Conservation (phyloP, 768 basidiomycete genomes). For the Sarcodon aspratus region DNA sequence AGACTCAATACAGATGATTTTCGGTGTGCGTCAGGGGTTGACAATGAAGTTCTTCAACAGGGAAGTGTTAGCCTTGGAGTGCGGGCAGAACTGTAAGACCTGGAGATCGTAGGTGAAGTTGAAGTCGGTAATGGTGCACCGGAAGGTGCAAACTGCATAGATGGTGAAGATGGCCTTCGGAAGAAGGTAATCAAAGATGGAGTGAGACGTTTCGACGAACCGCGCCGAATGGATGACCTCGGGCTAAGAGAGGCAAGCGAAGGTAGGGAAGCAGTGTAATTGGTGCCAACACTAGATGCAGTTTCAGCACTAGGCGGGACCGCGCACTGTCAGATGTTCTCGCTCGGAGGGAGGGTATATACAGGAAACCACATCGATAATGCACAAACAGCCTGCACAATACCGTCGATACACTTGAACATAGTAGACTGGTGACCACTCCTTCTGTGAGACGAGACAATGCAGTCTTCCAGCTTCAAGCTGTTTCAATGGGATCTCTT, state of each 20-base stretch:
- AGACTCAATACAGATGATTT: slow-evolving; percentile 78
- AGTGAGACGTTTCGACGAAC: slow-evolving; percentile 72
- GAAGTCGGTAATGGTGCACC: slow-evolving; percentile 13
- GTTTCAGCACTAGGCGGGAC: slow-evolving; percentile 57
- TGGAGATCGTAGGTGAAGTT: slow-evolving; percentile 30
- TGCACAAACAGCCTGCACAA: slow-evolving; percentile 8
- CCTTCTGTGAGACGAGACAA: no score
- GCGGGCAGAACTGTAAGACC: slow-evolving; percentile 24
- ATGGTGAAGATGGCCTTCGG: slow-evolving; percentile 83
- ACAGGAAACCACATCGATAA: background rate
- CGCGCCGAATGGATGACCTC: slow-evolving; percentile 53
- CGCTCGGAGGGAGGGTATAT: slow-evolving; percentile 11
- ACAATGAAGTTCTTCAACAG: slow-evolving; percentile 44
- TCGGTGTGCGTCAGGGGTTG: slow-evolving; percentile 52
- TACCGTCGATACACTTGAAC: background rate
- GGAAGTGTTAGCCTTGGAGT: slow-evolving; percentile 32
- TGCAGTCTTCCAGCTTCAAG: slow-evolving; percentile 47
- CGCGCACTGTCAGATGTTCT: slow-evolving; percentile 57
- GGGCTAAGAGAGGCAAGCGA: slow-evolving; percentile 62
- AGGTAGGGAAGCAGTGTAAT: slow-evolving; percentile 41
- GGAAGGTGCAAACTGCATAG: slow-evolving; percentile 55
- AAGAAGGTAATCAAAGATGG: slow-evolving; percentile 93
- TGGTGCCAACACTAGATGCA: slow-evolving; percentile 66
- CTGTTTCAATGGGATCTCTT: slow-evolving; percentile 75
- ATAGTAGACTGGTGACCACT: no score